Conservation (phyloP, 768 basidiomycete genomes). For the Hygrophorus russula region DNA sequence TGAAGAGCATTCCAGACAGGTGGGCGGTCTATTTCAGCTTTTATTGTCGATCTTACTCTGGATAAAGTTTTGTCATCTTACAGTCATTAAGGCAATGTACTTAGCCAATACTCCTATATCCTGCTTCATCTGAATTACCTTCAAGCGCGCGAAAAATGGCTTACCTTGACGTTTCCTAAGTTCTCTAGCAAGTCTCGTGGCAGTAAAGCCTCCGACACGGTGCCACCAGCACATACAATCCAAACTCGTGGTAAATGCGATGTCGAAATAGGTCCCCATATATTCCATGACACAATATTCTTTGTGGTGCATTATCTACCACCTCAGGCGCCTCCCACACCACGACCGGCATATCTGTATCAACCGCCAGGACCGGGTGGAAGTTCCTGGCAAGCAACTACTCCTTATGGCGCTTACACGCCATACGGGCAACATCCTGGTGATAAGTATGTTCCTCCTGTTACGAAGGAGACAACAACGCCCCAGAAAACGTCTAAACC, state of each 20-base stretch:
- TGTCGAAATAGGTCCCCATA: conserved; percentile 66
- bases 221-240: conserved; percentile 56
- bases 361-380: conserved; percentile 10
- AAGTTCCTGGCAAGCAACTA: conserved; percentile 18
- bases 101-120: conserved; percentile 7
- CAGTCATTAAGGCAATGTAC: conserved; percentile 67
- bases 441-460: conserved; percentile 8
- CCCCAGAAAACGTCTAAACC: conserved; percentile 22
- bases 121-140: conserved; percentile 7
- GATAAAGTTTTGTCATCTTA: conserved; percentile 44
- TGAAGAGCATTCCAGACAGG: conserved; percentile 52
- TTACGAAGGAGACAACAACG: conserved; percentile 13
- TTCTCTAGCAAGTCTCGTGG: conserved; percentile 58
- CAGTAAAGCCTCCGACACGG: conserved; percentile 37
- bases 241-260: conserved; percentile 58
- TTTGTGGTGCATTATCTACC: conserved; percentile 66
- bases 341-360: conserved; percentile 9
- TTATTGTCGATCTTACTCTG: background rate
- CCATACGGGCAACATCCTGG: conserved; percentile 9
- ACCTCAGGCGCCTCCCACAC: conserved; percentile 12
- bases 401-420: conserved; percentile 14
- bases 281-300: conserved; percentile 54
- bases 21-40: conserved; percentile 12
- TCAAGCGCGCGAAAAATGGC: conserved; percentile 63
- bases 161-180: conserved; percentile 54